Base-by-base conservation (phyloP, 768 basidiomycete genomes). In the Pisolithus tinctorius region DNA sequence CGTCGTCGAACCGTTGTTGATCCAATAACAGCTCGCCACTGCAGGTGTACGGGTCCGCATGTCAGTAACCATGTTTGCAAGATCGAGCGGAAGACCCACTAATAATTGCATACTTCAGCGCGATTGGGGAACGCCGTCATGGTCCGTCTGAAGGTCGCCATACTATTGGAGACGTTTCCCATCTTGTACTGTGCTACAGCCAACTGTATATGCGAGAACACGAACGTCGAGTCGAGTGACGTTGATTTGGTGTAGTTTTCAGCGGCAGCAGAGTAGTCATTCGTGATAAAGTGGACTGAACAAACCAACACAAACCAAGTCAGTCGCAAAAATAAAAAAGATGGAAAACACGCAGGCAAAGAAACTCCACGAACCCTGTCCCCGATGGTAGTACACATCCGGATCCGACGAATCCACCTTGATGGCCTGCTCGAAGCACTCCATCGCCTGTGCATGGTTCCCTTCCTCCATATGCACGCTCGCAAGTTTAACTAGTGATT, bases 331-430 rank as follows among this genome's bases (percentile, higher is more conserved):
- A 10, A 9, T 8, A 37, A 37, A 8, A 9, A 20, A n/a, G 38
- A 23, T n/a, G 23, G n/a, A 41, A n/a, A 17, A 41, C 7, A 20
- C 8, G 14, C 41, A 42, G 20, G 4, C n/a, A 20, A 17, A 50
- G 29, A 30, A 49, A 47, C 43, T 4, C 11, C 23, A 56, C 58
- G 14, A 31, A 88, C 90, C 90, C 76, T 99, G 96, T 42, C 95
- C 96, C 59, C 94, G 91, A 67, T 99, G 96, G 70, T 99, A 99
- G 74, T 91, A 98, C 51, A 96, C 92, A 68, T 98, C 95, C 0
- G 95, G 86, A 69, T 98, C 94, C 45, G 83, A 73, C 6, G 84
- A 72, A 60, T 98, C 84, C 58, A 87, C 79, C 59, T 77, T 75
- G 63, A 93, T 85, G 1, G 96, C 96, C 55, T 86, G 76, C 41